These are phyloP conservation scores for Eutrema heterophyllum DNA, from an alignment of 345 rosid genomes.

Conservation along the genomic window DNA sequence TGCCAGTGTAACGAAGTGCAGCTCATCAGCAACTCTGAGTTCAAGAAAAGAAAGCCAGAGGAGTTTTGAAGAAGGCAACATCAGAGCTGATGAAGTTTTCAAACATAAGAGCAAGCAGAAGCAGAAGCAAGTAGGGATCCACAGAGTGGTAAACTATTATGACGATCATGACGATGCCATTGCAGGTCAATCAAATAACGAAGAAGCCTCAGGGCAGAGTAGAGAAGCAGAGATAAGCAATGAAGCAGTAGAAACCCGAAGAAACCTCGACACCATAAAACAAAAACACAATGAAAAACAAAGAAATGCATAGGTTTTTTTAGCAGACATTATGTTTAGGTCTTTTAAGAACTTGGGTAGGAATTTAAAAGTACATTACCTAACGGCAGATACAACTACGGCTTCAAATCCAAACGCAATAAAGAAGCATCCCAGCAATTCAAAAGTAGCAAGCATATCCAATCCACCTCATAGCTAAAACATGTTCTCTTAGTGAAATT, in stretches of 20 bases:
- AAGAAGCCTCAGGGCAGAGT: constrained; percentile 3
- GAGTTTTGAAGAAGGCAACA: constrained; percentile 3
- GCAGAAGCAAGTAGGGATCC: background rate
- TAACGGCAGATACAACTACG: constrained; percentile 31
- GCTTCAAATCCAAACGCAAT: constrained; percentile 37
- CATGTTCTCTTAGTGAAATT: constrained; percentile 46
- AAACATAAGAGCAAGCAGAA: constrained; percentile 6
- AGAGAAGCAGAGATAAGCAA: constrained; percentile 68
- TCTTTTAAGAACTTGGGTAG: constrained; percentile 23
- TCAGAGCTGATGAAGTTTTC: constrained; percentile 18
- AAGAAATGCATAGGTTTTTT: background rate
- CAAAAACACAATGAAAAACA: constrained; percentile 37
- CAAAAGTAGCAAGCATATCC: constrained; percentile 71
- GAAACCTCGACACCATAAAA: constrained; percentile 85
- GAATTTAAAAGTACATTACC: constrained; percentile 31
- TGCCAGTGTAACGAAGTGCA: background rate
- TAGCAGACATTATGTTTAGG: background rate
- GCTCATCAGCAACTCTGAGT: background rate
- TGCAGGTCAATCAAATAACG: constrained; percentile 4
- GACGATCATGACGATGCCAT: background rate
- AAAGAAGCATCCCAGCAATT: constrained; percentile 46
- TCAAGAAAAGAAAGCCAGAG: background rate
- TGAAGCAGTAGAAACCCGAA: constrained; percentile 71
- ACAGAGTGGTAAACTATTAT: background rate
- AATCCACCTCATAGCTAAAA: constrained; percentile 49